Percentiles rank a stretch among this genome's conserved stretches.
These are phyloP conservation scores for Colletotrichum somersetense DNA, from an alignment of 2,329 filamentous ascomycete species.

Conservation along the genomic window DNA sequence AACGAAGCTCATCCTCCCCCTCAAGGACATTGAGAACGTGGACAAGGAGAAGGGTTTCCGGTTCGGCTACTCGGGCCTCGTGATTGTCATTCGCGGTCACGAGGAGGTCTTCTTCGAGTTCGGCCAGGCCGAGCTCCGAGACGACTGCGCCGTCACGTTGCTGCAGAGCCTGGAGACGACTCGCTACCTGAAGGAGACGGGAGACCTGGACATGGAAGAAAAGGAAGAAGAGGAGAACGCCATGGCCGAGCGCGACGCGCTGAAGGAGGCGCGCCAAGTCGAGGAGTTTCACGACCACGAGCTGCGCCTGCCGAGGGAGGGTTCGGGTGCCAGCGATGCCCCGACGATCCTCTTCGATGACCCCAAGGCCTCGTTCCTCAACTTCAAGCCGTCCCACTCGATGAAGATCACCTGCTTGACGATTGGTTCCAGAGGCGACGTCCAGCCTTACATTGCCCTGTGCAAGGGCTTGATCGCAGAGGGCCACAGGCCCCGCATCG, in stretches of 20 bases:
- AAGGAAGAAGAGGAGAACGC: conserved; percentile 79
- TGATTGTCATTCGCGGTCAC: conserved; percentile 92
- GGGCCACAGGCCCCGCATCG: conserved; percentile 88
- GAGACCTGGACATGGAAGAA: conserved; percentile 75
- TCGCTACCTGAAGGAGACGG: conserved; percentile 78
- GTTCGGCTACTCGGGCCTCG: conserved; percentile 89
- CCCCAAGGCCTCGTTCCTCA: conserved; percentile 85
- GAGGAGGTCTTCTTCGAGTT: conserved; percentile 99
- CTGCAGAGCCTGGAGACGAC: conserved; percentile 81
- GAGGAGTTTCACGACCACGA: conserved; percentile 66
- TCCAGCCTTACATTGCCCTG: conserved; percentile 96
- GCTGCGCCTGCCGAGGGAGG: conserved; percentile 61
- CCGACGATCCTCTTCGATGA: conserved; percentile 92
- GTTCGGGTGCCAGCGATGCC: conserved; percentile 64
- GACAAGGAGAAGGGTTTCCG: conserved; percentile 96
- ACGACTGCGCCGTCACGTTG: conserved; percentile 89
- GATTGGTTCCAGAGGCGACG: conserved; percentile 94
- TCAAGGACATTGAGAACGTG: conserved; percentile 92
- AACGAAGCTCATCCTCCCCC: conserved; percentile 91
- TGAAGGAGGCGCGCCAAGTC: conserved; percentile 77
- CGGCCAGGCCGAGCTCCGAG: conserved; percentile 78
- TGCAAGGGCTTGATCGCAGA: conserved; percentile 92
- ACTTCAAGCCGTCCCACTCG: conserved; percentile 86
- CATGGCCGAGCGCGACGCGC: conserved; percentile 82
- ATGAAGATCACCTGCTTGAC: conserved; percentile 92